Base-by-base conservation (phyloP, 768 basidiomycete genomes). In the Termitomyces eurrhizus region DNA sequence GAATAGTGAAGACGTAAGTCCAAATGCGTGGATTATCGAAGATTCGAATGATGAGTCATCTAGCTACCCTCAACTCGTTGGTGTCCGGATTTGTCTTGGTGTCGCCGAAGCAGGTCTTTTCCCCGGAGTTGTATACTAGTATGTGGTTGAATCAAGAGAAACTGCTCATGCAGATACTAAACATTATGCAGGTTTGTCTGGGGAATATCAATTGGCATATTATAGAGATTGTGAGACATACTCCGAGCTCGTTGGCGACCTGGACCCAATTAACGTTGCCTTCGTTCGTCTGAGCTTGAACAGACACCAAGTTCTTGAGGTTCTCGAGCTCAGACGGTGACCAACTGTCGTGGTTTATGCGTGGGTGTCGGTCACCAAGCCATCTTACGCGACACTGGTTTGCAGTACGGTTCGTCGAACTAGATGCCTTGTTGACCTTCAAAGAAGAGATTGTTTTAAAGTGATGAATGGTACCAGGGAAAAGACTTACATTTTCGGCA, bases 51-150 rank as follows among this genome's bases (percentile, higher is more conserved):
- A 52, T 46, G 3, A 21, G 1, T 14, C 21, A 21, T 60, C 4
- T 18, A 88, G 87, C 29, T 89, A 85, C 65, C 80, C 80, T 9
- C 81, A 88, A 66, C 79, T 89, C 14, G 79, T 87, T 13, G 86
- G 78, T 21, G 77, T 75, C 11, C 80, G 87, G 11, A 71, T 84
- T 7, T 82, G 80, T 60, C 80, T 90, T 0, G 89, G 89, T 2
- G 67, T 87, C 2, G 80, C 86, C 0, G 89, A 91, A 71, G 85
- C 87, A 5, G 88, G 89, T 3, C 68, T 89, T 11, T 90, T 87
- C 70, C 88, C 89, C 12, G 88, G 88, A 29, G 85, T 90, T 11
- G 80, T 83, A 0, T 92, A 88, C 74, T 90, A 88, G 88, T 88
- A 58, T 49, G 80, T 69, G 11, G 11, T 5, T 0, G 16, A 41